phyloP scores from a whole-genome alignment of 2,329 filamentous ascomycete genomes.

The Colletotrichum cordylinicola region DNA sequence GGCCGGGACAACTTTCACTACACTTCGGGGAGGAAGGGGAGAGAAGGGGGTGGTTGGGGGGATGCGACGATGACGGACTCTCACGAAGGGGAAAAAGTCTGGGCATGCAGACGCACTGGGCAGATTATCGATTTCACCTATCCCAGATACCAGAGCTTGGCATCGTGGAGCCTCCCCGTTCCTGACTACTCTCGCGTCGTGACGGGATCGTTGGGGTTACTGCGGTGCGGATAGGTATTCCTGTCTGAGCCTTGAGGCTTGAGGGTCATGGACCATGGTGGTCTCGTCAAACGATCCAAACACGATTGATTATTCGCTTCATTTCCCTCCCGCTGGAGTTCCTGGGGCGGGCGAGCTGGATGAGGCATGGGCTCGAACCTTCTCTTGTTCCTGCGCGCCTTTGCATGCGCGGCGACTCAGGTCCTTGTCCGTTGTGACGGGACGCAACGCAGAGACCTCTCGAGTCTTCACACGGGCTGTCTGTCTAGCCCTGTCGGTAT shows the following conservation, averaged over 20 bases:
- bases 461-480: neutral
- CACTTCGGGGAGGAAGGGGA: neutral
- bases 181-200: neutral
- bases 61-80: neutral
- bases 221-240: neutral
- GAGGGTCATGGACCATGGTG: too few relatives aligned
- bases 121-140: neutral
- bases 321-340: neutral
- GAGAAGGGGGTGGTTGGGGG: neutral
- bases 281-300: neutral
- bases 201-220: neutral
- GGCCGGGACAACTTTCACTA: neutral
- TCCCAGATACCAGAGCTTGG: neutral
- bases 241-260: neutral
- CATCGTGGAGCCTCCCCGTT: neutral
- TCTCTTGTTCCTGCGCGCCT: neutral
- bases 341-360: neutral
- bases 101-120: neutral
- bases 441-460: neutral
- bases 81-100: neutral
- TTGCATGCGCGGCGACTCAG: constrained; percentile 13
- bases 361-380: constrained; percentile 7
- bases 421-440: neutral
- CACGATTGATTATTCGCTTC: neutral
- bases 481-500: neutral